Evolutionary conservation across 805 yeast genomes (phyloP).

Genomic region (Priceomyces melissophilus): DNA sequence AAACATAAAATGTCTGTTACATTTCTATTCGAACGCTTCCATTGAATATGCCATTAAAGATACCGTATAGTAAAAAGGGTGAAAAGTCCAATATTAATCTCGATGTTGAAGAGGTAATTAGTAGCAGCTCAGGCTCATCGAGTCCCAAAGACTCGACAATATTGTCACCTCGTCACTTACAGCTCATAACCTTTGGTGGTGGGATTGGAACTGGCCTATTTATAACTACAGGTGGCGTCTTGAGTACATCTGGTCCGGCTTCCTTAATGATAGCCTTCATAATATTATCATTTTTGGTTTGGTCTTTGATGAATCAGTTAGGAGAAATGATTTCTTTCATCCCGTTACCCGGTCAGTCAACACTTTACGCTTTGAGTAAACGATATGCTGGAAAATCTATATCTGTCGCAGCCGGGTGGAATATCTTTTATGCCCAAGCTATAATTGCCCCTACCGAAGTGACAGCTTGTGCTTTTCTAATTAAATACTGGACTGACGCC

Average conservation of each 20-base stretch:
- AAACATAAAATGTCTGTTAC: too few relatives aligned
- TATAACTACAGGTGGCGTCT: constrained; percentile 22
- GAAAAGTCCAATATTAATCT: too few relatives aligned
- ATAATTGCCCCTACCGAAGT: constrained; percentile 20
- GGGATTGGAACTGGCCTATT: constrained; percentile 21
- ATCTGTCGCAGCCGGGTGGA: constrained; percentile 17
- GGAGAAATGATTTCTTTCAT: constrained; percentile 17
- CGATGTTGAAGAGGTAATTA: too few relatives aligned
- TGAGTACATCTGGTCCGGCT: constrained; percentile 32
- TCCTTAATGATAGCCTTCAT: constrained; percentile 38
- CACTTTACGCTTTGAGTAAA: constrained; percentile 8
- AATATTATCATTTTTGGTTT: constrained; percentile 17
- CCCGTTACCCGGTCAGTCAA: constrained; percentile 17
- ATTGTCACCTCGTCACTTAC: constrained; percentile 8
- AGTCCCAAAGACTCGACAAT: too few relatives aligned
- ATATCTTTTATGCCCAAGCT: constrained; percentile 18
- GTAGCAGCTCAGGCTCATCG: too few relatives aligned
- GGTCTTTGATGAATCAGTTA: constrained; percentile 14
- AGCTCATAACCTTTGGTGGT: constrained; percentile 12
- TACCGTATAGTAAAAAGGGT: too few relatives aligned
- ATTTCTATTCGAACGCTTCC: too few relatives aligned
- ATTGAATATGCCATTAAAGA: too few relatives aligned
- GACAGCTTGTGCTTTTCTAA: constrained; percentile 20
- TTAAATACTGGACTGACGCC: constrained; percentile 22
- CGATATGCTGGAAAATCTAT: constrained; percentile 11